Evolutionary conservation across 106 monocot genomes (phyloP).

Genomic region (Triglochin maritima): DNA sequence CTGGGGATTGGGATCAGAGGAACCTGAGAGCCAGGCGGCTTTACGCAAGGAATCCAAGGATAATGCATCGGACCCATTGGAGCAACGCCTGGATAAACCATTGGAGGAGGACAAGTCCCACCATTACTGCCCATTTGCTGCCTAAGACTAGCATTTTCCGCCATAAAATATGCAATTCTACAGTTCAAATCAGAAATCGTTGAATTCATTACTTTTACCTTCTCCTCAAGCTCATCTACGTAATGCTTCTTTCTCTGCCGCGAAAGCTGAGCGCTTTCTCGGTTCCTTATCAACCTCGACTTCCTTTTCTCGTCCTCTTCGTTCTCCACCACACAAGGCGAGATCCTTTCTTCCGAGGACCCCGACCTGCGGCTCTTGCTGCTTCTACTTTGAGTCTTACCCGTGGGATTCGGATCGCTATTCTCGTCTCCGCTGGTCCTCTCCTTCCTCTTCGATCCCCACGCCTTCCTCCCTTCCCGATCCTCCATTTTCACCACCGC

Average conservation of each 20-base stretch:
- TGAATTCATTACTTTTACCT: conserved; percentile 16
- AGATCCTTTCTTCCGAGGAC: background rate
- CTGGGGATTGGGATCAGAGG: conserved; percentile 75
- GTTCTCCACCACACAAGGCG: conserved; percentile 5
- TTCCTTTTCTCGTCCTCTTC: conserved; percentile 15
- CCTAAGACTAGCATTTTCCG: conserved; percentile 16
- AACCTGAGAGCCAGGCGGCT: conserved; percentile 37
- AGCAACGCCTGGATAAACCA: conserved; percentile 7
- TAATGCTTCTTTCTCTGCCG: conserved; percentile 30
- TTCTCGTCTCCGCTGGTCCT: conserved; percentile 5
- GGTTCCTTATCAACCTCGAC: conserved; percentile 22
- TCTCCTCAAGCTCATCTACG: conserved; percentile 22
- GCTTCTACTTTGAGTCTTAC: background rate
- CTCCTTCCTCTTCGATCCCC: conserved; percentile 16
- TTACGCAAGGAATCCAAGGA: conserved; percentile 63
- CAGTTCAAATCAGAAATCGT: conserved; percentile 11
- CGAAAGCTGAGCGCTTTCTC: conserved; percentile 27
- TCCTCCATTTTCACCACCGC: background rate
- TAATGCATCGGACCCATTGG: conserved; percentile 36
- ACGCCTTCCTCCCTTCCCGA: conserved; percentile 6
- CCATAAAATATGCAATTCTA: conserved; percentile 16
- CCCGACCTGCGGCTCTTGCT: conserved; percentile 8
- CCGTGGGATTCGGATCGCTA: background rate
- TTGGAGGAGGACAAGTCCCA: conserved; percentile 8
- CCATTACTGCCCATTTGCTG: conserved; percentile 13